phyloP scores from a whole-genome alignment of 345 rosid genomes.

The Passiflora organensis region DNA sequence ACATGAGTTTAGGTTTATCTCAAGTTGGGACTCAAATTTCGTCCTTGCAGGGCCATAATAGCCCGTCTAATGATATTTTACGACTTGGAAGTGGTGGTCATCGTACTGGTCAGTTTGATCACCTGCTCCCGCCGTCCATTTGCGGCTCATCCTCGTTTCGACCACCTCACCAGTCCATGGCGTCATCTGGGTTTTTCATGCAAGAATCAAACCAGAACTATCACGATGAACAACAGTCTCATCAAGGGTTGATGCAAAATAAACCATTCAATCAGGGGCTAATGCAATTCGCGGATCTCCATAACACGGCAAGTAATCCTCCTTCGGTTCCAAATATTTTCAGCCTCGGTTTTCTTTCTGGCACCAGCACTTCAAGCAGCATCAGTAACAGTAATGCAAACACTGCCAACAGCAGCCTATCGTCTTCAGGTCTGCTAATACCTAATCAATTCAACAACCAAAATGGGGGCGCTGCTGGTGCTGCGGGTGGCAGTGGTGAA shows the following conservation, averaged over 20 bases:
- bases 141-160: slow-evolving; percentile 33
- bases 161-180: slow-evolving; percentile 26
- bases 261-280: slow-evolving; percentile 37
- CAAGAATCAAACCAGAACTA: slow-evolving; percentile 47
- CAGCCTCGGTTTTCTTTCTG: slow-evolving; percentile 56
- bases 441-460: slow-evolving; percentile 39
- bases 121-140: slow-evolving; percentile 40
- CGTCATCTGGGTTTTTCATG: slow-evolving; percentile 46
- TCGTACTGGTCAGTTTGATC: slow-evolving; percentile 41
- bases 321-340: slow-evolving; percentile 35
- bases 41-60: slow-evolving; percentile 26
- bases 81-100: slow-evolving; percentile 42
- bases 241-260: no score
- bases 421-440: slow-evolving; percentile 33
- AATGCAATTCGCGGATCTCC: slow-evolving; percentile 52
- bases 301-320: slow-evolving; percentile 21
- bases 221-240: slow-evolving; percentile 38
- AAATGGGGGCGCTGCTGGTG: no score
- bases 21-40: slow-evolving; percentile 49
- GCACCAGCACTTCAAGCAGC: slow-evolving; percentile 18
- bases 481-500: slow-evolving; percentile 1
- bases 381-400: no score
- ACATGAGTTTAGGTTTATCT: slow-evolving; percentile 52
- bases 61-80: slow-evolving; percentile 41
- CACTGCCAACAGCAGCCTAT: slow-evolving; percentile 20